Percentiles rank a stretch among this genome's conserved stretches.
Evolutionary conservation across 2,329 filamentous ascomycete genomes (phyloP).

Genomic region (Chrysosporium keratinophilum): DNA sequence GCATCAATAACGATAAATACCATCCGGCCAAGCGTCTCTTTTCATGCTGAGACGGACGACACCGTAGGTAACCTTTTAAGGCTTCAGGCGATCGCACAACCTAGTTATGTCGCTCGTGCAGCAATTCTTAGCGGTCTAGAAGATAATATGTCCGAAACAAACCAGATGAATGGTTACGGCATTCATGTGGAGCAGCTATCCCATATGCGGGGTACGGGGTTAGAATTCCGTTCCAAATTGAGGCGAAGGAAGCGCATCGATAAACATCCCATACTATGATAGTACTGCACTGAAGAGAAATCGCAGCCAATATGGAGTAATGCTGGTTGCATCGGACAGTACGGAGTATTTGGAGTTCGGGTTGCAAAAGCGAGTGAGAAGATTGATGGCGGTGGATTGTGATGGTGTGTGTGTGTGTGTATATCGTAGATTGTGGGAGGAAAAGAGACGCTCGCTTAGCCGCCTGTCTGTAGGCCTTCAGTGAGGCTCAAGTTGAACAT

Average conservation of each 20-base stretch:
- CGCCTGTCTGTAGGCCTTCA: too few species aligned
- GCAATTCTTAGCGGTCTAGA: not conserved
- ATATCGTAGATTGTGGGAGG: too few species aligned
- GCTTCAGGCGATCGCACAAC: not conserved
- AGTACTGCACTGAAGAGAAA: too few species aligned
- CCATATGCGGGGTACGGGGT: constrained; percentile 5
- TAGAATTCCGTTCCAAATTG: not conserved
- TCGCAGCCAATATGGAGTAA: not conserved
- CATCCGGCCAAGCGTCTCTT: not conserved
- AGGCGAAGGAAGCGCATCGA: constrained; percentile 2
- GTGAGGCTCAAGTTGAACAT: too few species aligned
- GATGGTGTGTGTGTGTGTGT: too few species aligned
- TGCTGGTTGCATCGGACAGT: not conserved
- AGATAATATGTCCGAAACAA: not conserved
- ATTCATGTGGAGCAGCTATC: constrained; percentile 1
- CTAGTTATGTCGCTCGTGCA: not conserved
- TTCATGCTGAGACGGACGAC: not conserved
- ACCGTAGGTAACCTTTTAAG: not conserved
- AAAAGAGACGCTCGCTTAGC: too few species aligned
- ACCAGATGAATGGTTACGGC: not conserved
- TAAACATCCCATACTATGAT: too few species aligned
- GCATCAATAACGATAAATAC: too few species aligned
- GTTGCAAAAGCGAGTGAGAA: too few species aligned
- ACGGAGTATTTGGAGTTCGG: not conserved
- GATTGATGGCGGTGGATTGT: too few species aligned